Conservation (phyloP, 331 rosid genomes). For the Phaseolus coccineus region DNA sequence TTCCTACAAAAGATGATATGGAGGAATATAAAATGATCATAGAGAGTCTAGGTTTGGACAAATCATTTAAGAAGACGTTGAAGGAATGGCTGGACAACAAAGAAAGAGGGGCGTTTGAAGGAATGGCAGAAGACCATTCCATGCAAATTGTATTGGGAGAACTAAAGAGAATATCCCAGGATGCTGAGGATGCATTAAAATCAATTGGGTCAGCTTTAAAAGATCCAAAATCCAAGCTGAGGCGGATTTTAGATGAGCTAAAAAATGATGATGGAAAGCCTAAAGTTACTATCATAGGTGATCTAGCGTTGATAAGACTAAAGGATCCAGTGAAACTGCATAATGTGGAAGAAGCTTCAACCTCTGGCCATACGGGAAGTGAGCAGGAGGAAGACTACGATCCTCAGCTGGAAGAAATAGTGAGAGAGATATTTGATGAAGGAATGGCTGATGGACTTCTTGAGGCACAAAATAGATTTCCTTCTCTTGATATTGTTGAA, state of each 20-base stretch:
- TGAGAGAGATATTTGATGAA: background rate
- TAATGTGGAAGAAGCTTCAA: background rate
- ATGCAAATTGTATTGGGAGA: background rate
- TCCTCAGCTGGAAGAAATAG: background rate
- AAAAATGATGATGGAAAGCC: background rate
- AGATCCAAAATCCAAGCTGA: background rate
- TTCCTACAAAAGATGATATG: no score
- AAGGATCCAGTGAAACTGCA: background rate
- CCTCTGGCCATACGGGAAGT: background rate
- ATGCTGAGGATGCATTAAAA: background rate
- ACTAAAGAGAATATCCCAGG: background rate
- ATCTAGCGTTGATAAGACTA: background rate
- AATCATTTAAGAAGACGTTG: background rate
- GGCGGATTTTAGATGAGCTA: background rate
- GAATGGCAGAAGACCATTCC: background rate
- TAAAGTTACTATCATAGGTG: background rate
- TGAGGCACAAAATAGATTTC: no score
- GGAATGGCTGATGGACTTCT: no score
- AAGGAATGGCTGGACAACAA: no score
- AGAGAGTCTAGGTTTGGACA: background rate
- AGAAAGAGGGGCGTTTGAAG: no score
- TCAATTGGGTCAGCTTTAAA: background rate
- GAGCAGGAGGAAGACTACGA: background rate
- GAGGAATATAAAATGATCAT: no score
- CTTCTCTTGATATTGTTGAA: no score